Percentiles rank a stretch among this genome's conserved stretches.
These are phyloP conservation scores for Aspergillus biplanus DNA, from an alignment of 495 filamentous ascomycete species.

Conservation along the genomic window DNA sequence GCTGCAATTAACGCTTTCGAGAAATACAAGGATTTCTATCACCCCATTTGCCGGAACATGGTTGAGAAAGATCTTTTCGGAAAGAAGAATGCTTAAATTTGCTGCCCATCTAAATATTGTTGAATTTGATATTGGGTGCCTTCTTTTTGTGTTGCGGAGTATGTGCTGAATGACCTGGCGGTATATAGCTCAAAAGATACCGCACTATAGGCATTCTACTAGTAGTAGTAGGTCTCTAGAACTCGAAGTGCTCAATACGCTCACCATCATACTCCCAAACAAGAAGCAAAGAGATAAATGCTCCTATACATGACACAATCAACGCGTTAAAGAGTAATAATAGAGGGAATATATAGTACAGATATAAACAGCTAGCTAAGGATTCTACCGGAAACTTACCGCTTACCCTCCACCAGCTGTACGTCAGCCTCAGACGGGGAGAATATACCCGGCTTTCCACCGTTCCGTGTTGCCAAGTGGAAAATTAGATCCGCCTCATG, in stretches of 20 bases:
- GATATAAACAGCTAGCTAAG: not conserved
- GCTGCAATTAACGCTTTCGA: constrained; percentile 82
- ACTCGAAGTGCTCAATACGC: not conserved
- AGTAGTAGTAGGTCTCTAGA: not conserved
- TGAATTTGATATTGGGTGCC: no score
- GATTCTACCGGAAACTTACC: constrained; percentile 19
- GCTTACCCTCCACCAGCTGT: constrained; percentile 36
- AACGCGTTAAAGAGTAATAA: no score
- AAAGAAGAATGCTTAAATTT: constrained; percentile 33
- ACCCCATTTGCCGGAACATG: constrained; percentile 85
- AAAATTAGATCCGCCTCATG: constrained; percentile 59
- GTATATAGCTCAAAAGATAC: not conserved
- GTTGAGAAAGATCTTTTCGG: constrained; percentile 81
- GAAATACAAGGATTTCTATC: constrained; percentile 89
- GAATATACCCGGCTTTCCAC: constrained; percentile 38
- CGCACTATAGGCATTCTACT: not conserved
- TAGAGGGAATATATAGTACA: not conserved
- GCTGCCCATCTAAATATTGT: not conserved
- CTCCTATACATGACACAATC: no score
- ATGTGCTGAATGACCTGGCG: not conserved
- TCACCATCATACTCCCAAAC: not conserved
- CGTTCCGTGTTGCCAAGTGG: constrained; percentile 29
- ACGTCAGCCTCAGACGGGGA: constrained; percentile 38
- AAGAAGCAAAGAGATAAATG: not conserved
- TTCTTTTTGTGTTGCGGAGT: not conserved